Evolutionary conservation across 345 rosid genomes (phyloP), one percentile per base, ranked within the genome.

Genomic region (Draba incana): DNA sequence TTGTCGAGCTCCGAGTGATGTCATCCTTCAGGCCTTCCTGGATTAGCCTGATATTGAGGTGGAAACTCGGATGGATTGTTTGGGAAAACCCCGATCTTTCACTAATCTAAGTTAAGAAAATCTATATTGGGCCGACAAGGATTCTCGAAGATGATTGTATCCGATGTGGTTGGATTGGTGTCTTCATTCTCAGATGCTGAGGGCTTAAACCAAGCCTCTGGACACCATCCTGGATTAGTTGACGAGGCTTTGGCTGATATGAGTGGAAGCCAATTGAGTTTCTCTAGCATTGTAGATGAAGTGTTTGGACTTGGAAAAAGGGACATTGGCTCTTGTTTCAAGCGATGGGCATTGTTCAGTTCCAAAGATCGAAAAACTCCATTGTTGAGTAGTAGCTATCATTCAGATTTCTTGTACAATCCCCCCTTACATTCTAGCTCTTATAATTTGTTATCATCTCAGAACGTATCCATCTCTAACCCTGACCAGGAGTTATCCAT

Each of bases 271-370:
- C 78, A 82, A 8, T 81, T 89, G 49, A 83, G 87, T 80, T 95
- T 92, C 75, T 81, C 98, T 50, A 88, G 88, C 57, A 74, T 88
- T 51, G 94, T 95, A 43, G 99, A 92, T 84, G 97, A 89, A 76
- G 89, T 95, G 59, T 95, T 95, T 83, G 92, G 89, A 81, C 84
- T 84, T 64, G 90, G n/a, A 89, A 73, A 92, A 84, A 72, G 92
- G 84, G 71, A 63, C 81, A 41, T 71, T 86, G 41, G 69, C 80
- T 53, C 76, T 88, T 72, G 86, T 37, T 74, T 81, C 67, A 78
- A 15, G 60, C 8, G 27, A 64, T 14, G 59, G 23, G 24, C 28
- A 42, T 24, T 35, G 54, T 57, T 60, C 71, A 41, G 57, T 64
- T 47, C n/a, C n/a, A 54, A 46, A 15, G 54, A 25, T 53, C 39